phyloP scores from a whole-genome alignment of 2,329 filamentous ascomycete species.

The Phoma sp. region DNA sequence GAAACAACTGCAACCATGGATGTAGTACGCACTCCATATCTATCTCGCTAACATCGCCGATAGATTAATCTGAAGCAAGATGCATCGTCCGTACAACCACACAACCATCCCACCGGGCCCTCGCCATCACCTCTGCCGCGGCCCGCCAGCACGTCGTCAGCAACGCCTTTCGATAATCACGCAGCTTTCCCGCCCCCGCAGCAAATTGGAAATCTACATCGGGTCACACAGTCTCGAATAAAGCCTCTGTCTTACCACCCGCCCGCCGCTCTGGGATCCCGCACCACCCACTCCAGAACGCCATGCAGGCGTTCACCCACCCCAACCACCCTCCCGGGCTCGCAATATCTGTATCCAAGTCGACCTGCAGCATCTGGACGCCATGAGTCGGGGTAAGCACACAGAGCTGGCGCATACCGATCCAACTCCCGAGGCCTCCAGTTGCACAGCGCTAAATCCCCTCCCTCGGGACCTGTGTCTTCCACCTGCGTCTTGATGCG shows the following conservation, averaged over 20 bases:
- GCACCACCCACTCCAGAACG: conserved; percentile 12
- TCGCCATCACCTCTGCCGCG: not conserved
- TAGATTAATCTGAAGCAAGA: conserved; percentile 6
- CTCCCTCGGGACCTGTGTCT: not conserved
- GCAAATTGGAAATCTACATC: conserved; percentile 11
- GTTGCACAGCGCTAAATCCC: conserved; percentile 14
- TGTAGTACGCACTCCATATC: conserved; percentile 11
- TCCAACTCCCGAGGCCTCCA: not conserved
- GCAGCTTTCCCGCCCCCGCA: not conserved
- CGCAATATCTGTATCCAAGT: conserved; percentile 12
- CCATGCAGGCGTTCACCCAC: conserved; percentile 20
- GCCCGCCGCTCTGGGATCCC: conserved; percentile 4
- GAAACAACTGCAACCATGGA: conserved; percentile 1
- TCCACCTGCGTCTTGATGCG: not conserved
- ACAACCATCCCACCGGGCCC: not conserved
- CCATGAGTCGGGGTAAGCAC: conserved; percentile 3
- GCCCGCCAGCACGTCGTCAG: not conserved
- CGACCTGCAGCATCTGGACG: conserved; percentile 19
- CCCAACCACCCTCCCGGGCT: conserved; percentile 5
- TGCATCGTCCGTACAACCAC: conserved; percentile 9
- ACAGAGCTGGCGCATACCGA: conserved; percentile 11
- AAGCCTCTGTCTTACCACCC: conserved; percentile 14
- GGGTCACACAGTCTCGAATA: conserved; percentile 12
- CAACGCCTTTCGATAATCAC: not conserved
- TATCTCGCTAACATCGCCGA: conserved; percentile 5